phyloP scores from a whole-genome alignment of 2,329 filamentous ascomycete genomes.

The Colletotrichum coccodes region DNA sequence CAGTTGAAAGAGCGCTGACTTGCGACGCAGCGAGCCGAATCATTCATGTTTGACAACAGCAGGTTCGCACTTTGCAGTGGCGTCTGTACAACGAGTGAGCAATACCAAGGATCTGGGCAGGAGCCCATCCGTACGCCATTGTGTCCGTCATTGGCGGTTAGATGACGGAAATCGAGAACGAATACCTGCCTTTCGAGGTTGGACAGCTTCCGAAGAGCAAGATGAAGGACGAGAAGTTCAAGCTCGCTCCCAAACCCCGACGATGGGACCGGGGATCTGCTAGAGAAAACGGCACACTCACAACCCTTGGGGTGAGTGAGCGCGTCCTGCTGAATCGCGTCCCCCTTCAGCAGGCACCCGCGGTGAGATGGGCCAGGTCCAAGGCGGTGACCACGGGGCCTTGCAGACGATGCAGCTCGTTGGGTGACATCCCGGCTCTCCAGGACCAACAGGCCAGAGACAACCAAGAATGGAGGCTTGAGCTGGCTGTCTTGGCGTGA shows the following conservation, averaged over 20 bases:
- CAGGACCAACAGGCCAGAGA: background rate
- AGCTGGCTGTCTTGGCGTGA: background rate
- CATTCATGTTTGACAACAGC: background rate
- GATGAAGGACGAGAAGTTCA: background rate
- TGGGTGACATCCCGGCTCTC: slow-evolving; percentile 15
- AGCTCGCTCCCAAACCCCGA: background rate
- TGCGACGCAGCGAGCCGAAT: background rate
- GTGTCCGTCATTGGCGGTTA: background rate
- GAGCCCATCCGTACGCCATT: background rate
- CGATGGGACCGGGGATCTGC: background rate
- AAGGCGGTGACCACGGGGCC: background rate
- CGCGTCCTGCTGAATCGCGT: background rate
- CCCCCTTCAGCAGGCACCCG: background rate
- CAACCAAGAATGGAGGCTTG: background rate
- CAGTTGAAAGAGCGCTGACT: background rate
- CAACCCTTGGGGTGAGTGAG: background rate
- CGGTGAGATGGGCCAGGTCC: background rate
- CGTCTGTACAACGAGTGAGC: background rate
- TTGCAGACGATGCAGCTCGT: slow-evolving; percentile 13
- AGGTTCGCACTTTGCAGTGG: background rate
- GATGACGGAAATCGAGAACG: background rate
- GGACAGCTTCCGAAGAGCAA: background rate
- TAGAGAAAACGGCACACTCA: background rate
- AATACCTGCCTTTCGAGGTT: background rate
- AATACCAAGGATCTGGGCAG: background rate